Evolutionary conservation across 768 basidiomycete species (phyloP), one percentile per base, ranked within the genome.

Genomic region (Termitomyces sp.): DNA sequence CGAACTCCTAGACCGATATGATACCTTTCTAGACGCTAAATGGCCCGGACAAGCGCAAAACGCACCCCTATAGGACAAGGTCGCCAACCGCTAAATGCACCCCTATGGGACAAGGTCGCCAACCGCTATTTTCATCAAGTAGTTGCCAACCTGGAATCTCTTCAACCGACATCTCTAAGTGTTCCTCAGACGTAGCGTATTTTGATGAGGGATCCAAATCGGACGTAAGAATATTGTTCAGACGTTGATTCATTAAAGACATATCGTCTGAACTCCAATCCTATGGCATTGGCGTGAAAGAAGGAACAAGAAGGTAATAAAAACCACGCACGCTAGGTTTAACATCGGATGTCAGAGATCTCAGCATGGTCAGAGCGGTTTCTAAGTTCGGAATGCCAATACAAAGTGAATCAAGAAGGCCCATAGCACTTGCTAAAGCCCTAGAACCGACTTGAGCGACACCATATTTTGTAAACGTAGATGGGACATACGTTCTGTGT

Each of bases 21-120:
- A n/a, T n/a, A n/a, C n/a, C n/a, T 29, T 29, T 7, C 29, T 29
- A 14, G 21, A 34, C 4, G 35, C 16, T 25, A 27, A 1, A 16
- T 27, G 27, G 23, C 34, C 37, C 32, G 35, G 34, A 8, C 50
- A n/a, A 40, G 49, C 25, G 40, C 41, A 41, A 32, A 62, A 58
- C n/a, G 80, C 49, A 88, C 75, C 9, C 90, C 90, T 44, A 92
- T 85, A 6, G 90, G 89, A 64, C 82, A 85, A 2, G 84, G 77
- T 59, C 72, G 77, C 90, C 90, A 90, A 37, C 69, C 68, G 16
- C 71, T 71, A 17, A n/a, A n/a, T 74, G 80, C 49, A 88, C 75
- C 9, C 90, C 90, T 44, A 92, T 85, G 5, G 90, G 89, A 64
- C 82, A 85, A 2, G 84, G 77, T 59, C 72, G 77, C 90, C 90